Conservation (phyloP, 306 rosid genomes). For the Erythrophleum fordii region DNA sequence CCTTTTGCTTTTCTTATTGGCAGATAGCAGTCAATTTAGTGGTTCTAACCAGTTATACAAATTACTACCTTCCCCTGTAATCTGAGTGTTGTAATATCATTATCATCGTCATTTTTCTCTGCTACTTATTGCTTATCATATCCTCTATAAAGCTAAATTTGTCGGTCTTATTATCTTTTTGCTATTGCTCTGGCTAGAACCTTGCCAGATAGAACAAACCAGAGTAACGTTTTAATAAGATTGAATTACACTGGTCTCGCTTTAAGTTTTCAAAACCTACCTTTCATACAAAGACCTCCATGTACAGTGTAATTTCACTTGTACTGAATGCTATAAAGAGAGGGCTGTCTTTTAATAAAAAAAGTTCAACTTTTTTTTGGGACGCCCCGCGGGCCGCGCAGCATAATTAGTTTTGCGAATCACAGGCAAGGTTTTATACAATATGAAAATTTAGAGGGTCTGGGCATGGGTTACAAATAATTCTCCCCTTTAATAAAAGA, state of each 20-base stretch:
- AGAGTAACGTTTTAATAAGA: not conserved
- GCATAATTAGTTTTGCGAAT: not conserved
- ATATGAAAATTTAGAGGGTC: not conserved
- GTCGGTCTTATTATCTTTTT: not conserved
- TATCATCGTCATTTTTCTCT: slow-evolving; percentile 11
- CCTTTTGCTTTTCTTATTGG: not conserved
- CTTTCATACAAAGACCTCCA: not conserved
- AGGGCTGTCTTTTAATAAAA: not conserved
- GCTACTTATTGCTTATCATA: slow-evolving; percentile 25
- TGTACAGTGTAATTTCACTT: not conserved
- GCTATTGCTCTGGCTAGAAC: not conserved
- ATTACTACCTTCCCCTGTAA: slow-evolving; percentile 31
- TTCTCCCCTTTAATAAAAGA: not conserved
- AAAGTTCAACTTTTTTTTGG: not conserved
- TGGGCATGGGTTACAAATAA: not conserved
- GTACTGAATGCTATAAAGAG: not conserved
- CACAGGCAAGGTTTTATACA: not conserved
- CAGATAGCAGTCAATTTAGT: slow-evolving; percentile 24
- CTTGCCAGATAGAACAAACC: not conserved
- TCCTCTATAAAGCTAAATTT: slow-evolving; percentile 26
- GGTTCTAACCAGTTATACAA: slow-evolving; percentile 10
- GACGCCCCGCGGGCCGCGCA: too few relatives aligned
- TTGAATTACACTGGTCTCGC: not conserved
- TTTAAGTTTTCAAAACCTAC: not conserved
- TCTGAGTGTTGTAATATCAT: slow-evolving; percentile 32